Conservation (phyloP, 2,329 filamentous ascomycete genomes). For the Botrytis fragariae region DNA sequence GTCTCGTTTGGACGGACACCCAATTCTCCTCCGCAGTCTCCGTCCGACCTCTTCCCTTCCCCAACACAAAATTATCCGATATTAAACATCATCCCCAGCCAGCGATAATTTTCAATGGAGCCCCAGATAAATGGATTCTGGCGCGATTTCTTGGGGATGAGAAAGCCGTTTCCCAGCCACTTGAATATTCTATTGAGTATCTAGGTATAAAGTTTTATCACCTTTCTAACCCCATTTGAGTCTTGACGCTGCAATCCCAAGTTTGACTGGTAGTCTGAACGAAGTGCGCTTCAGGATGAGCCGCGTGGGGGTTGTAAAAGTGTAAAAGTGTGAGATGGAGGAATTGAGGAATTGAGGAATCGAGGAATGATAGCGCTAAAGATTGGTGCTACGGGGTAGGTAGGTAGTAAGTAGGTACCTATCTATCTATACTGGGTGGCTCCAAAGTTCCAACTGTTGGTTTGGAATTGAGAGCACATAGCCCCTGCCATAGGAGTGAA, state of each 20-base stretch:
- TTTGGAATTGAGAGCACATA: background rate
- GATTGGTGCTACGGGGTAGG: background rate
- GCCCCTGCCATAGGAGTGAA: slow-evolving; percentile 9
- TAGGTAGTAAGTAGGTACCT: background rate
- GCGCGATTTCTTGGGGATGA: background rate
- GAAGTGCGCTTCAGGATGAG: background rate
- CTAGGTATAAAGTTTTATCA: background rate
- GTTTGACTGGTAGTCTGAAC: background rate
- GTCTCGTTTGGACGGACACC: background rate
- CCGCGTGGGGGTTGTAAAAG: background rate
- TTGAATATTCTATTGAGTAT: background rate
- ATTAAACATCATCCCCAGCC: slow-evolving; percentile 2
- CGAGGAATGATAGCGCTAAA: background rate
- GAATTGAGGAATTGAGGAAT: background rate
- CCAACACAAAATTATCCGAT: background rate
- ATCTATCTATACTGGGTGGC: background rate
- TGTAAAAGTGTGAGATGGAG: background rate
- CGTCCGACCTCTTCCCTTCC: background rate
- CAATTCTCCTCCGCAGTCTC: background rate
- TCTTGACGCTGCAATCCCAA: background rate
- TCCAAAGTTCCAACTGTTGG: background rate
- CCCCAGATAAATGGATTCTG: slow-evolving; percentile 7
- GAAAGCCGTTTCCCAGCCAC: background rate
- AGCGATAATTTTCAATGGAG: slow-evolving; percentile 14
- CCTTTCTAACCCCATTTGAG: background rate